Evolutionary conservation across 164 flowering plant genomes (phyloP).

Genomic region (Akebia trifoliata): DNA sequence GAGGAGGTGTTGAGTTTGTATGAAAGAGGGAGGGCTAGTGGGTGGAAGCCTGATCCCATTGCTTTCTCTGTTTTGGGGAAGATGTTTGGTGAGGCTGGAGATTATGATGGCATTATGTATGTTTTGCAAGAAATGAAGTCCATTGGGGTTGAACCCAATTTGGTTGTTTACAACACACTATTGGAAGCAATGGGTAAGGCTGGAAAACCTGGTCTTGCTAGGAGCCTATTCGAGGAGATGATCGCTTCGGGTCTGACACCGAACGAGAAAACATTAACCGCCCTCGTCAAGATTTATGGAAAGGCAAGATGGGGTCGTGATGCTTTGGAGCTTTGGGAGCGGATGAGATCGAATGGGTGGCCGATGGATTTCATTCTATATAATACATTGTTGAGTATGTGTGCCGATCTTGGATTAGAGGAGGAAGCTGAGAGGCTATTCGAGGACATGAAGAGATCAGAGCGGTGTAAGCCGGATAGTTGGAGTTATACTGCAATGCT

Average conservation of each 20-base stretch:
- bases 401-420: conserved; percentile 86
- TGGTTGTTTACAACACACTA: conserved; percentile 82
- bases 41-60: conserved; percentile 80
- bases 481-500: conserved; percentile 93
- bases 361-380: conserved; percentile 79
- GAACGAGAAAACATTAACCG: conserved; percentile 70
- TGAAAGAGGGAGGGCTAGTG: conserved; percentile 80
- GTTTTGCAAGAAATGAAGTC: conserved; percentile 80
- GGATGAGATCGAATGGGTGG: conserved; percentile 70
- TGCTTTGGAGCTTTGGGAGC: conserved; percentile 76
- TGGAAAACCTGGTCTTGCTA: conserved; percentile 84
- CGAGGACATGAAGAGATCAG: conserved; percentile 64
- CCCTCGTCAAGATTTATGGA: conserved; percentile 82
- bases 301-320: conserved; percentile 83
- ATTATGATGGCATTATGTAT: conserved; percentile 78
- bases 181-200: conserved; percentile 89
- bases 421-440: conserved; percentile 89
- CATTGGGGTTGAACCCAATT: conserved; percentile 68
- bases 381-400: conserved; percentile 88
- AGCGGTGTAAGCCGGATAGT: conserved; percentile 63
- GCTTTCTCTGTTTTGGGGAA: conserved; percentile 73
- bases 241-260: conserved; percentile 60
- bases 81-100: conserved; percentile 91
- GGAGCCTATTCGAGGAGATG: conserved; percentile 78
- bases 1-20: conserved; percentile 88